Conservation (phyloP, 148 eudicot genomes). For the Oxyria digyna region DNA sequence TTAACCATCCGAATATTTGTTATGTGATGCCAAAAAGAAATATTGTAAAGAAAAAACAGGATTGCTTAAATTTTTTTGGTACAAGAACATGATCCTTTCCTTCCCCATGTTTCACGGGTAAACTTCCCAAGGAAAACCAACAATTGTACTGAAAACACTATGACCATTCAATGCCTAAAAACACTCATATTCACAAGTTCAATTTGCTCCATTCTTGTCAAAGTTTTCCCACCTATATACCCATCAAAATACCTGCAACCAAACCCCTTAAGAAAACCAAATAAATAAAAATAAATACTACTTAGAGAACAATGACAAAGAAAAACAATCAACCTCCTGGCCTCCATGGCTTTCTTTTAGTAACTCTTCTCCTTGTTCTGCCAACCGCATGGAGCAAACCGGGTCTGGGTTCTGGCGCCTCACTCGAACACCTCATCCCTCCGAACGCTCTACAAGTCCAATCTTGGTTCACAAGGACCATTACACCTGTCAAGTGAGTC, state of each 20-base stretch:
- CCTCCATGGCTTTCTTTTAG: neutral
- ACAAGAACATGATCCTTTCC: neutral
- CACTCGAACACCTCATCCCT: neutral
- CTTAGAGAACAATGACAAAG: neutral
- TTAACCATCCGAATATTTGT: too few species aligned
- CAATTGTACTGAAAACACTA: neutral
- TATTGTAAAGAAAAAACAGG: too few species aligned
- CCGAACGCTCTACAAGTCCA: neutral
- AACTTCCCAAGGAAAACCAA: neutral
- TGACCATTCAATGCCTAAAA: constrained; percentile 1
- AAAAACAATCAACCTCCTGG: neutral
- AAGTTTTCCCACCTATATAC: neutral
- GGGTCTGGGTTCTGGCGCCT: neutral
- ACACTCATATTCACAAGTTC: neutral
- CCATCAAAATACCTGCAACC: neutral
- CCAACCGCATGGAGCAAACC: constrained; percentile 2
- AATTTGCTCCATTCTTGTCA: neutral
- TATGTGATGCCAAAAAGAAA: too few species aligned
- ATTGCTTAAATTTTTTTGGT: too few species aligned
- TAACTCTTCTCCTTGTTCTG: neutral
- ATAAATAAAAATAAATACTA: neutral
- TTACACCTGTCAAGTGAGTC: neutral
- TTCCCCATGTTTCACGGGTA: neutral
- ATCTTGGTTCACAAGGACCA: constrained; percentile 1
- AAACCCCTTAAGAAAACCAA: neutral